Evolutionary conservation across 306 rosid genomes (phyloP).

Genomic region (Nissolia schottii): DNA sequence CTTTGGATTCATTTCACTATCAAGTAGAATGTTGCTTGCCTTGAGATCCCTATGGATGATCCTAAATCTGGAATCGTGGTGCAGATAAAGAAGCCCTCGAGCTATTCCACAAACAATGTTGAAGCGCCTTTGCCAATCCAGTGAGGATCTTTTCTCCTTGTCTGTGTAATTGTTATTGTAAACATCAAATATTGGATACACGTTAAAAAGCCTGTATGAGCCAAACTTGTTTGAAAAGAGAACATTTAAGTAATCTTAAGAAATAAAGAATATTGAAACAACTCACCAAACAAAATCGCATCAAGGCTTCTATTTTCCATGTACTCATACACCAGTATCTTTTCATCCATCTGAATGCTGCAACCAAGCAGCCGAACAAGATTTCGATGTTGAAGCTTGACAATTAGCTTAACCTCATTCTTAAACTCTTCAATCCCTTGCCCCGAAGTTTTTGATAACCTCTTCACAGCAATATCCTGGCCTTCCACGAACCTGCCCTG

Average conservation of each 20-base stretch:
- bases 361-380: slow-evolving; percentile 72
- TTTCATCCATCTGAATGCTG: slow-evolving; percentile 62
- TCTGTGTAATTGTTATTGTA: slow-evolving; percentile 30
- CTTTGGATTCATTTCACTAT: slow-evolving; percentile 60
- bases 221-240: not conserved
- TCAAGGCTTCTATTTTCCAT: slow-evolving; percentile 81
- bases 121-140: slow-evolving; percentile 65
- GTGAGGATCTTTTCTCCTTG: slow-evolving; percentile 32
- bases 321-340: slow-evolving; percentile 71
- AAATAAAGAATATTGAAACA: not conserved
- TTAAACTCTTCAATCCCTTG: slow-evolving; percentile 79
- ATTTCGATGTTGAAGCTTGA: slow-evolving; percentile 76
- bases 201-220: not conserved
- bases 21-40: slow-evolving; percentile 73
- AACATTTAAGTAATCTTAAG: not conserved
- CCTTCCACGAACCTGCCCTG: slow-evolving; percentile 66
- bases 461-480: slow-evolving; percentile 66
- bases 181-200: not conserved
- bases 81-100: slow-evolving; percentile 80
- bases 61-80: slow-evolving; percentile 74
- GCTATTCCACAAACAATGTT: slow-evolving; percentile 65
- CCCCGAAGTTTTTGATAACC: slow-evolving; percentile 62
- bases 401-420: slow-evolving; percentile 65
- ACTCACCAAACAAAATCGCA: slow-evolving; percentile 57
- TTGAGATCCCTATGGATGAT: slow-evolving; percentile 86